Base-by-base conservation (phyloP, 768 basidiomycete species). In the Coprinopsis strossmayeri region DNA sequence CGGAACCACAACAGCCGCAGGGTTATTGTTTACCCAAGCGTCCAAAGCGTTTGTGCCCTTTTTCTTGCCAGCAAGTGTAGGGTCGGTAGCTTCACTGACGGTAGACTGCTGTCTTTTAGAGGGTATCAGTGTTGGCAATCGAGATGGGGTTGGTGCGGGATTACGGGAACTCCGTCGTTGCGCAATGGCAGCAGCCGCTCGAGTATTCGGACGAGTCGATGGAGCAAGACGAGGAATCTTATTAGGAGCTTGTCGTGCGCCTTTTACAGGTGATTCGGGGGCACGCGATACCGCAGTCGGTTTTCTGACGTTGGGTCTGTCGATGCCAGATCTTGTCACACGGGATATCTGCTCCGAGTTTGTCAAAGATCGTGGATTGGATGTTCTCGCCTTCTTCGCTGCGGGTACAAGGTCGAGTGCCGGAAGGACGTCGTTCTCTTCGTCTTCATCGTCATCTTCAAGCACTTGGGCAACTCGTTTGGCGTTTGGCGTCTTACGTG, bases 401-500 rank as follows among this genome's bases (percentile, higher is more conserved):
- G 61, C 68, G 1, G 79, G 78, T 7, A 72, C 76, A 18, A 70
- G 62, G 27, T 73, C 76, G 15, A 89, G 69, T 5, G 81, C 75
- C 26, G 86, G 87, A 5, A 88, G 69, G 2, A 78, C 71, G 56
- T 87, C 84, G 34, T 76, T 74, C 20, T 69, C 71, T 52, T 79
- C 82, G 32, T 76, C 81, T 35, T 87, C 84, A 43, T 81, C 79
- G 40, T n/a, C n/a, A n/a, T 50, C 42, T 2, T 84, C 84, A 2
- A 82, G 82, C 53, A 85, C 85, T 45, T 76, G 72, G 1, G 81
- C 80, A 13, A 69, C 60, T 49, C 87, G 81, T 66, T 92, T 91
- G 39, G 81, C 73, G 46, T 79, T 75, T 0, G 92, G 92, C 0
- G 91, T 92, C 70, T 95, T 96, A 55, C 84, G 82, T 25, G 87